Evolutionary conservation across 257 asterid species (phyloP).

Genomic region (Solanum sitiens): DNA sequence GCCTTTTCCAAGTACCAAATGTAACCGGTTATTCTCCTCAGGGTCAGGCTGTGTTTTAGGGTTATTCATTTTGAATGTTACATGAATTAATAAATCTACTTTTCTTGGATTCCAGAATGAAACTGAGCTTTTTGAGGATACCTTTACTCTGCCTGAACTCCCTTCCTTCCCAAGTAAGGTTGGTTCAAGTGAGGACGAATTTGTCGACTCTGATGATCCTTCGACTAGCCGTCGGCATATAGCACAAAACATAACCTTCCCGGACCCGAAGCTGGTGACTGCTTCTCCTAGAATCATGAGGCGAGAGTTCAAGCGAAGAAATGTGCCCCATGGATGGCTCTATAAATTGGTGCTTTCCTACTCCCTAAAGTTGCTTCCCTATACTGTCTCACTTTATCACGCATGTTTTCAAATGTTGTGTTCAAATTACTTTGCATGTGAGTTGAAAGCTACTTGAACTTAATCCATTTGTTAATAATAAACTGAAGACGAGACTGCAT

Average conservation of each 20-base stretch:
- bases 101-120: conserved; percentile 54
- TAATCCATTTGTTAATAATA: neutral
- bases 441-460: neutral
- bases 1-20: neutral
- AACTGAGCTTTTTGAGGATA: conserved; percentile 81
- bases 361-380: neutral
- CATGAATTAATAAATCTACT: neutral
- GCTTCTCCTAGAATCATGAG: conserved; percentile 42
- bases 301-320: conserved; percentile 54
- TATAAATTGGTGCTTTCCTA: conserved; percentile 48
- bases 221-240: conserved; percentile 44
- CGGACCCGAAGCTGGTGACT: conserved; percentile 44
- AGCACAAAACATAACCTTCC: conserved; percentile 35
- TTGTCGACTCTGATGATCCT: conserved; percentile 80
- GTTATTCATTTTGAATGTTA: neutral
- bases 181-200: conserved; percentile 91
- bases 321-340: conserved; percentile 61
- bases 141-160: conserved; percentile 69
- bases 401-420: neutral
- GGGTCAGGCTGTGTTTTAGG: neutral
- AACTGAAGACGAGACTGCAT: neutral
- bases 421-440: neutral
- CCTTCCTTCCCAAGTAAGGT: conserved; percentile 81
- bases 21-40: neutral
- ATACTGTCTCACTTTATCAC: neutral